Percentiles rank a stretch among this genome's conserved stretches.
Evolutionary conservation across 169 alveolate species (phyloP).

Genomic region (Pseudocohnilembus persalinus): DNA sequence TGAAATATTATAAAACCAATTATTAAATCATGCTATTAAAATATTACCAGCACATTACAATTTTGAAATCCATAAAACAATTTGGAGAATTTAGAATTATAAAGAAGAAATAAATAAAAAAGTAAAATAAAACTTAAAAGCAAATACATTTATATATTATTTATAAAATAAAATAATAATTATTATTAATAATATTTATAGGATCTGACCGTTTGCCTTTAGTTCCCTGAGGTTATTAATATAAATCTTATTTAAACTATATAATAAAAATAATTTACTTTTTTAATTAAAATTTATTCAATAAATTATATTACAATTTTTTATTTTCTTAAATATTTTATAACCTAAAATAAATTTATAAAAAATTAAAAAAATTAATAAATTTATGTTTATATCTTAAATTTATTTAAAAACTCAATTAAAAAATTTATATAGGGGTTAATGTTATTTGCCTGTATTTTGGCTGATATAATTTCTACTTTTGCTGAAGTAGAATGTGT

Average conservation of each 20-base stretch:
- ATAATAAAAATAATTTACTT: no score
- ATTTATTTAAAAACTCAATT: no score
- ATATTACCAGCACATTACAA: constrained; percentile 94
- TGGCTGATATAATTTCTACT: constrained; percentile 90
- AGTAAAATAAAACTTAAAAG: not conserved
- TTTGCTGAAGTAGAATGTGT: constrained; percentile 85
- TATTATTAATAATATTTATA: not conserved
- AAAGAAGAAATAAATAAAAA: constrained; percentile 52
- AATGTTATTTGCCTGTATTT: constrained; percentile 56
- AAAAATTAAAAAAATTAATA: no score
- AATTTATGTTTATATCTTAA: no score
- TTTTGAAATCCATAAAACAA: constrained; percentile 95
- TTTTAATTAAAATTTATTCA: no score
- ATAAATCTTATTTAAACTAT: constrained; percentile 78
- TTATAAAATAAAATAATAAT: not conserved
- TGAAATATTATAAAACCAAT: constrained; percentile 55
- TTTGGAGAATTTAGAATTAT: constrained; percentile 83
- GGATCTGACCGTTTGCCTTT: constrained; percentile 88
- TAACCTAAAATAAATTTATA: no score
- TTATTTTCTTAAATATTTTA: no score
- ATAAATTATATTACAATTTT: no score
- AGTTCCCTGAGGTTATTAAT: constrained; percentile 96
- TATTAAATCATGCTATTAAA: constrained; percentile 73
- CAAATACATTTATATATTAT: not conserved
- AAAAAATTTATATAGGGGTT: no score